These are phyloP conservation scores for Colletotrichum eleusines DNA, from an alignment of 2,329 filamentous ascomycete species.

Conservation along the genomic window DNA sequence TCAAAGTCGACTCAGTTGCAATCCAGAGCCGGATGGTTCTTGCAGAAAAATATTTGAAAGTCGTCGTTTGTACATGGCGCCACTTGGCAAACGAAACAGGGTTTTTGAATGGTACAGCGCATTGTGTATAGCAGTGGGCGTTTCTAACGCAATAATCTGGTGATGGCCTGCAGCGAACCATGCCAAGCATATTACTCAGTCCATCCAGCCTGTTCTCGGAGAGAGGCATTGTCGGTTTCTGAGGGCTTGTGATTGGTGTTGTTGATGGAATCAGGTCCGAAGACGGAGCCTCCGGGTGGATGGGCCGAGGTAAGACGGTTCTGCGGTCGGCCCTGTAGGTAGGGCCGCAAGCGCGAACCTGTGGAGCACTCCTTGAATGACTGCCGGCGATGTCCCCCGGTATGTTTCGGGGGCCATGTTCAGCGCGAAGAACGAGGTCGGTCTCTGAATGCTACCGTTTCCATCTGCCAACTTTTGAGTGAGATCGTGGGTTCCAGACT, in stretches of 20 bases:
- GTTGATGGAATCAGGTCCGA: not conserved
- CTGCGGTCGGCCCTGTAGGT: constrained; percentile 30
- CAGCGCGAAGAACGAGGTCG: not conserved
- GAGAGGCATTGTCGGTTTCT: not conserved
- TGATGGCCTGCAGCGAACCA: not conserved
- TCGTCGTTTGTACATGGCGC: too few species aligned
- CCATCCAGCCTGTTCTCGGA: not conserved
- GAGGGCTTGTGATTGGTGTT: not conserved
- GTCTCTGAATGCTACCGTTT: not conserved
- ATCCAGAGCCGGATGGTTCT: not conserved
- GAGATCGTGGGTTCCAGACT: constrained; percentile 9
- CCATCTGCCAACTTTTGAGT: constrained; percentile 12
- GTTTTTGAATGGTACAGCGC: not conserved
- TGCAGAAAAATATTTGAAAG: too few species aligned
- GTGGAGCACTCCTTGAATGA: constrained; percentile 9
- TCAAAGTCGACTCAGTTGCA: not conserved
- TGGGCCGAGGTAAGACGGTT: constrained; percentile 4
- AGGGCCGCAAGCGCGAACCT: constrained; percentile 18
- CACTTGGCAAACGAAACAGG: not conserved
- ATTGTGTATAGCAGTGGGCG: not conserved
- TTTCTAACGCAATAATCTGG: not conserved
- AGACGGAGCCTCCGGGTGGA: constrained; percentile 12
- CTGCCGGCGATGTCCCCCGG: not conserved
- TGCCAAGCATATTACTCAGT: too few species aligned
- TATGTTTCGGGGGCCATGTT: not conserved